These are phyloP conservation scores for Lenzites betulinus DNA, from an alignment of 768 basidiomycete genomes.

Conservation along the genomic window DNA sequence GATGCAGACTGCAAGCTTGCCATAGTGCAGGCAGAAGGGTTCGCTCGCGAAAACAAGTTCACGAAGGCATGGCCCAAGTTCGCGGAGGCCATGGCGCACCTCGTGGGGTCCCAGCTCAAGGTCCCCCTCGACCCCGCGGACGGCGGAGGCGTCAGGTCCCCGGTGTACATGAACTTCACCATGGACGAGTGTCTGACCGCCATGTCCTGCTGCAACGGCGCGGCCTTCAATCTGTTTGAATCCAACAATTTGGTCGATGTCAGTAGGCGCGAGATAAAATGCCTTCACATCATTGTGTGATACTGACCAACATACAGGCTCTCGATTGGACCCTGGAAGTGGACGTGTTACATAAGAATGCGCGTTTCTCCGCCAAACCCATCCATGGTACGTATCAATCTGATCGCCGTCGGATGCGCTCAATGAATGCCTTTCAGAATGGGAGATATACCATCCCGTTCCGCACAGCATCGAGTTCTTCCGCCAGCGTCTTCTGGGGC, in stretches of 20 bases:
- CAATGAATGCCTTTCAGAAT: conserved; percentile 15
- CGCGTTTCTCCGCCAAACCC: conserved; percentile 16
- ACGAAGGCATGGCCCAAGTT: background rate
- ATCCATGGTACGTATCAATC: conserved; percentile 10
- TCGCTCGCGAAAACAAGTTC: conserved; percentile 3
- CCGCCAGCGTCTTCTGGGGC: conserved; percentile 29
- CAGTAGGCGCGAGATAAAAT: background rate
- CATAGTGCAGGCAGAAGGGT: background rate
- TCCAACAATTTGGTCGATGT: conserved; percentile 12
- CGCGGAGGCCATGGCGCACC: conserved; percentile 7
- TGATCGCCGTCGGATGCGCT: background rate
- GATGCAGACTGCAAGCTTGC: conserved; percentile 12
- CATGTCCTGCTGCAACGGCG: conserved; percentile 21
- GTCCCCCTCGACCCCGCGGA: conserved; percentile 9
- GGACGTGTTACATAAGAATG: conserved; percentile 27
- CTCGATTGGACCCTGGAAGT: conserved; percentile 36
- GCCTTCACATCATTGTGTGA: background rate
- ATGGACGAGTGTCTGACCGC: conserved; percentile 13
- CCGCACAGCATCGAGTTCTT: conserved; percentile 31
- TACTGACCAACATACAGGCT: conserved; percentile 24
- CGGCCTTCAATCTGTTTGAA: conserved; percentile 5
- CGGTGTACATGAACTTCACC: conserved; percentile 13
- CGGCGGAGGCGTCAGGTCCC: conserved; percentile 11
- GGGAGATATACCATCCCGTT: conserved; percentile 30
- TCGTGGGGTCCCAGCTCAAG: conserved; percentile 10